Evolutionary conservation across 768 basidiomycete species (phyloP).

Genomic region (Xerocomellus amylosporus): DNA sequence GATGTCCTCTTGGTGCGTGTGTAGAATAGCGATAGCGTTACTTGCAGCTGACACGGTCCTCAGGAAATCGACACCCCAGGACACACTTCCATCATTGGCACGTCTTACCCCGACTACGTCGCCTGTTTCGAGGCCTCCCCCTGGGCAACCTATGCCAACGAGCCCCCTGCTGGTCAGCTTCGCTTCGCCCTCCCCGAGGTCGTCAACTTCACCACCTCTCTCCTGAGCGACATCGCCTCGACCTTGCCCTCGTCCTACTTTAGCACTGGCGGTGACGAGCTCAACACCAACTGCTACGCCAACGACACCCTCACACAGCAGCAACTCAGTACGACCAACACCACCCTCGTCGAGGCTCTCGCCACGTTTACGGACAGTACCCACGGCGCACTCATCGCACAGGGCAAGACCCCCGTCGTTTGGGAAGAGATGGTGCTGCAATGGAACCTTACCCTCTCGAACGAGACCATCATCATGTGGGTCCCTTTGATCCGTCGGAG

Average conservation of each 20-base stretch:
- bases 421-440: slow-evolving; percentile 68
- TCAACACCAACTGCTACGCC: slow-evolving; percentile 65
- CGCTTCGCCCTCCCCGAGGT: slow-evolving; percentile 63
- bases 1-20: slow-evolving; percentile 56
- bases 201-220: slow-evolving; percentile 51
- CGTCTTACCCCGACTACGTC: slow-evolving; percentile 68
- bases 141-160: slow-evolving; percentile 60
- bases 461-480: slow-evolving; percentile 44
- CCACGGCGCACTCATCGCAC: slow-evolving; percentile 50
- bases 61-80: slow-evolving; percentile 85
- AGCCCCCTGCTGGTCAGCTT: slow-evolving; percentile 83
- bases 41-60: not conserved
- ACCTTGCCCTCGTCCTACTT: slow-evolving; percentile 60
- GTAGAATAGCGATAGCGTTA: not conserved
- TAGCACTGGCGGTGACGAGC: slow-evolving; percentile 80
- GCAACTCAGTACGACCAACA: slow-evolving; percentile 47
- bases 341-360: slow-evolving; percentile 63
- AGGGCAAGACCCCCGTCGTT: slow-evolving; percentile 75
- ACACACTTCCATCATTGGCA: slow-evolving; percentile 65
- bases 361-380: slow-evolving; percentile 57
- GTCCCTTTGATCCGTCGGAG: not conserved
- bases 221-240: slow-evolving; percentile 53
- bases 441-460: slow-evolving; percentile 38
- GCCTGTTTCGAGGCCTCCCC: slow-evolving; percentile 61
- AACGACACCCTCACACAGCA: slow-evolving; percentile 59